Evolutionary conservation across 2,329 filamentous ascomycete genomes (phyloP).

Genomic region (Microcyclosporella mali): DNA sequence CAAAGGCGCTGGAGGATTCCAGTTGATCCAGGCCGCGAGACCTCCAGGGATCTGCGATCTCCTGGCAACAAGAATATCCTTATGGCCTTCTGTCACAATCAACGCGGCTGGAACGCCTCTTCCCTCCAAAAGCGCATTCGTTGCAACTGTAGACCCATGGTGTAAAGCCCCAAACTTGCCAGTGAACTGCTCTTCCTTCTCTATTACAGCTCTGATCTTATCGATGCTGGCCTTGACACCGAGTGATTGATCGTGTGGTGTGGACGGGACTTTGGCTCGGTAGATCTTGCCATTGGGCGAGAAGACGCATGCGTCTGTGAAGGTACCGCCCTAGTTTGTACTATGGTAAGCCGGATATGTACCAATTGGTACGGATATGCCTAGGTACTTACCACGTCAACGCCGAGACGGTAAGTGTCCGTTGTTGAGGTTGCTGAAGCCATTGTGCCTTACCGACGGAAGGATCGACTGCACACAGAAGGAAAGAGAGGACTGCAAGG

Average conservation of each 20-base stretch:
- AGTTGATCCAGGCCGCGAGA: constrained; percentile 24
- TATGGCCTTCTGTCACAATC: constrained; percentile 25
- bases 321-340: constrained; percentile 12
- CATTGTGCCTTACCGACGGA: constrained; percentile 7
- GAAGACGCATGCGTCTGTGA: constrained; percentile 25
- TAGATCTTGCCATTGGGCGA: constrained; percentile 22
- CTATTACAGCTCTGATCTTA: constrained; percentile 20
- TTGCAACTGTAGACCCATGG: constrained; percentile 23
- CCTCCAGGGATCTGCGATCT: constrained; percentile 24
- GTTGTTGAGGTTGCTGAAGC: constrained; percentile 8
- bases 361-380: too few relatives aligned
- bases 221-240: constrained; percentile 25
- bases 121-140: constrained; percentile 24
- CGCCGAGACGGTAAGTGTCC: constrained; percentile 20
- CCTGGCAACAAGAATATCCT: constrained; percentile 24
- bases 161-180: constrained; percentile 24
- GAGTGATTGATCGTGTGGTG: constrained; percentile 24
- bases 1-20: constrained; percentile 22
- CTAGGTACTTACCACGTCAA: constrained; percentile 21
- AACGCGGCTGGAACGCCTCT: constrained; percentile 24
- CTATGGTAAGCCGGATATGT: background rate
- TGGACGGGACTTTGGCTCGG: constrained; percentile 23
- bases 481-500: background rate
- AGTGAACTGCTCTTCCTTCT: constrained; percentile 21
- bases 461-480: background rate